Percentiles rank a stretch among this genome's conserved stretches.
phyloP scores from a whole-genome alignment of 345 rosid species.

The Eutrema heterophyllum region DNA sequence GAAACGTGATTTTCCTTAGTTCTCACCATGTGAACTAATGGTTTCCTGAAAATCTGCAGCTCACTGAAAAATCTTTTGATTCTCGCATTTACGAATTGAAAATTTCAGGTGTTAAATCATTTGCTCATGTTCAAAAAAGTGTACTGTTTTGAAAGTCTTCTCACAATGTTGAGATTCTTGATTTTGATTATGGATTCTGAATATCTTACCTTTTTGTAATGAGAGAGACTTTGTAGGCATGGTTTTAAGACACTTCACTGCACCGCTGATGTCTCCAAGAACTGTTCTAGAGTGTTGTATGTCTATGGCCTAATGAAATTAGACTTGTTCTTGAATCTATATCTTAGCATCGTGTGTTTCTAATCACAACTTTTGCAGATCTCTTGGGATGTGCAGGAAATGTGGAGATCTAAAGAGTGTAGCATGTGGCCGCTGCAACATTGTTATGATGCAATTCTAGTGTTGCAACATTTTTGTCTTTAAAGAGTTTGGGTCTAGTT shows the following conservation, averaged over 20 bases:
- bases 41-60: background rate
- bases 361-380: background rate
- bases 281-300: background rate
- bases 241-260: background rate
- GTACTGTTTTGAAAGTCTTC: background rate
- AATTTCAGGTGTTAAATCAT: background rate
- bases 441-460: no score
- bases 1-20: background rate
- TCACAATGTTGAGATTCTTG: background rate
- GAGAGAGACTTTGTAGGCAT: background rate
- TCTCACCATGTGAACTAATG: background rate
- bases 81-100: background rate
- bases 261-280: background rate
- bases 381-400: no score
- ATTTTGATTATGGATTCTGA: background rate
- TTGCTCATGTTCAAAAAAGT: background rate
- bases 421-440: no score
- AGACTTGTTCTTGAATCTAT: background rate
- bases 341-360: background rate
- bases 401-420: no score
- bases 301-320: background rate
- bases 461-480: no score
- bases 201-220: background rate
- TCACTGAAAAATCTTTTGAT: background rate
- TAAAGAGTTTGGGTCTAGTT: no score